These are phyloP conservation scores for Triangularia verruculosa DNA, from an alignment of 2,329 filamentous ascomycete species.

Conservation along the genomic window DNA sequence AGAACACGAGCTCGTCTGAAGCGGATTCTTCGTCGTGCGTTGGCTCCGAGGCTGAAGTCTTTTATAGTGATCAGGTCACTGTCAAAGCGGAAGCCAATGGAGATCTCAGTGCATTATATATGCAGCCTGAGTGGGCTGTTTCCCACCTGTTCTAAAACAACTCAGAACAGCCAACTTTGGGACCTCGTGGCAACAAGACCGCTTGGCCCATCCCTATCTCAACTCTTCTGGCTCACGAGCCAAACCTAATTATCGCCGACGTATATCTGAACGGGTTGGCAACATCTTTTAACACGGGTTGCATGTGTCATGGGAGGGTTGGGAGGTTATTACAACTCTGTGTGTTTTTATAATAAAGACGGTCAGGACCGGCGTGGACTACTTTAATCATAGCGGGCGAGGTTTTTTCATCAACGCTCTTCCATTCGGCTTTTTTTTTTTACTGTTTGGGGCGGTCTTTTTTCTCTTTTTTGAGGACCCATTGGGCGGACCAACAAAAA, in stretches of 20 bases:
- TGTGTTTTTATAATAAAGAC: conserved; percentile 23
- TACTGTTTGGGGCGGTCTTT: neutral
- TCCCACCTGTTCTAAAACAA: neutral
- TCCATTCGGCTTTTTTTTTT: neutral
- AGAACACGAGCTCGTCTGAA: neutral
- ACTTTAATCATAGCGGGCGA: conserved; percentile 21
- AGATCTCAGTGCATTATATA: neutral
- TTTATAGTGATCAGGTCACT: neutral
- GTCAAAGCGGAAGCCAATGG: neutral
- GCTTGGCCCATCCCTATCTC: neutral
- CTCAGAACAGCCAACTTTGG: neutral
- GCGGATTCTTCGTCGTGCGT: neutral
- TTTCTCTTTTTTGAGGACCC: neutral
- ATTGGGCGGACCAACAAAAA: neutral
- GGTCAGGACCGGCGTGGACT: conserved; percentile 23
- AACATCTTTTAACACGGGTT: neutral
- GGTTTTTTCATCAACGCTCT: conserved; percentile 1
- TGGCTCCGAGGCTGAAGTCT: neutral
- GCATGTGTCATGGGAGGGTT: neutral
- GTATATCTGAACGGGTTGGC: conserved; percentile 11
- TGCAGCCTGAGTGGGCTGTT: neutral
- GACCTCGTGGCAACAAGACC: neutral
- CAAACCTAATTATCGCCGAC: neutral
- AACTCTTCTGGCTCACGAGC: neutral
- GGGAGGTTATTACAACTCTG: conserved; percentile 2